Conservation (phyloP, 1,284 basidiomycete species). For the Laetiporus sulphureus region DNA sequence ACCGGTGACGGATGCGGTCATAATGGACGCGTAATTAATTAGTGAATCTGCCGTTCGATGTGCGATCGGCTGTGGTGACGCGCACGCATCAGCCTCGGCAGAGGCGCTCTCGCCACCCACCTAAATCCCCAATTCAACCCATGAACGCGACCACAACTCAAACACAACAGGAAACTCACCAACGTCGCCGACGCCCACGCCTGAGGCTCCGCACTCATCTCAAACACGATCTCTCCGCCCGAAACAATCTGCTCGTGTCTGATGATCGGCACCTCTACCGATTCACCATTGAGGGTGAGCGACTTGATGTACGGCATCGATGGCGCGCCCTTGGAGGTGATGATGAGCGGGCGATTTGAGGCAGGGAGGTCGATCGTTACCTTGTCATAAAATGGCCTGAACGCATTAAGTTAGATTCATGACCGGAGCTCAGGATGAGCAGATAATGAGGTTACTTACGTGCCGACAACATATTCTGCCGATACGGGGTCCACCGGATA, state of each 20-base stretch:
- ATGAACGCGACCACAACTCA: too few relatives aligned
- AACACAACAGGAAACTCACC: too few relatives aligned
- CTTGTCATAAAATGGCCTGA: slow-evolving; percentile 62
- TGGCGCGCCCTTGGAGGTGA: slow-evolving; percentile 48
- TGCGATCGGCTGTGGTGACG: too few relatives aligned
- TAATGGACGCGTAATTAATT: too few relatives aligned
- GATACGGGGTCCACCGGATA: slow-evolving; percentile 81
- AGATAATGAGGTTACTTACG: slow-evolving; percentile 42
- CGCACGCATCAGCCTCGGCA: too few relatives aligned
- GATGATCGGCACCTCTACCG: slow-evolving; percentile 40
- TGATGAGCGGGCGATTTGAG: slow-evolving; percentile 33
- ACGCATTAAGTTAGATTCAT: background rate
- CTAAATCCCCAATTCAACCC: too few relatives aligned
- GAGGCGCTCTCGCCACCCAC: too few relatives aligned
- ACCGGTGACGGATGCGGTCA: too few relatives aligned
- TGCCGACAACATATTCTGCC: slow-evolving; percentile 67
- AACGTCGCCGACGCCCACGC: slow-evolving; percentile 20
- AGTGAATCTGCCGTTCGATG: too few relatives aligned
- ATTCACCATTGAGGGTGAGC: slow-evolving; percentile 45
- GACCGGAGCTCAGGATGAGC: background rate
- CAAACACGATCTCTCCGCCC: slow-evolving; percentile 56
- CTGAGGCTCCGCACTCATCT: slow-evolving; percentile 52
- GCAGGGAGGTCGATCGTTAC: slow-evolving; percentile 51
- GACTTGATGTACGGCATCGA: slow-evolving; percentile 53
- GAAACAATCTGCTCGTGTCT: slow-evolving; percentile 47